These are phyloP conservation scores for Penicillium simplicissimum DNA, from an alignment of 495 filamentous ascomycete genomes.

Conservation along the genomic window DNA sequence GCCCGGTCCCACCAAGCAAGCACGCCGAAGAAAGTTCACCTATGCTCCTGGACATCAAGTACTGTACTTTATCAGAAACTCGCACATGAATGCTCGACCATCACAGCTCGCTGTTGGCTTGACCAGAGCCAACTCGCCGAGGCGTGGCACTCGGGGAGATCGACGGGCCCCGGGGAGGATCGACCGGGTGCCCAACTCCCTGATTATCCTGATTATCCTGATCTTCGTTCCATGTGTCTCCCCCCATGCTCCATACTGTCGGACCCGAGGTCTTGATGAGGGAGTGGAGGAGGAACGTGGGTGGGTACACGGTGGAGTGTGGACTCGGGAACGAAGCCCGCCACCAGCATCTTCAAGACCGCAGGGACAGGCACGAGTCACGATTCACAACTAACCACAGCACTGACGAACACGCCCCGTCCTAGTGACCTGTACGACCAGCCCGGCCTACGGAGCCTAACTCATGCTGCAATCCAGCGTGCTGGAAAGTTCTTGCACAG, in stretches of 20 bases:
- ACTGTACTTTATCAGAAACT: neutral
- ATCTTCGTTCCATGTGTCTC: constrained; percentile 12
- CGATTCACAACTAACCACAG: neutral
- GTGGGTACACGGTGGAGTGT: neutral
- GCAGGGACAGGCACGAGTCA: neutral
- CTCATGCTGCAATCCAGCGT: neutral
- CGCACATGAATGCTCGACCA: too few species aligned
- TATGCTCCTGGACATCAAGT: neutral
- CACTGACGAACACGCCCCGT: too few species aligned
- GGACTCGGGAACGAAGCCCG: neutral
- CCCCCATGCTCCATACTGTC: neutral
- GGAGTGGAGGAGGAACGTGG: neutral
- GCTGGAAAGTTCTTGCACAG: neutral
- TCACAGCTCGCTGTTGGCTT: neutral
- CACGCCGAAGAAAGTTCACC: neutral
- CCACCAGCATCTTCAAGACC: neutral
- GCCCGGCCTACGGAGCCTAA: neutral
- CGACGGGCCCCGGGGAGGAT: constrained; percentile 17
- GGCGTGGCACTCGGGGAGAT: constrained; percentile 6
- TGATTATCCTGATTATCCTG: neutral
- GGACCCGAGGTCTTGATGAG: neutral
- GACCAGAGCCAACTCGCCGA: neutral
- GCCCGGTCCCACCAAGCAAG: neutral
- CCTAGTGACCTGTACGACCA: neutral
- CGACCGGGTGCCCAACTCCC: constrained; percentile 11